Conservation (phyloP, 805 yeast species). For the Saccharomycopsis babjevae region DNA sequence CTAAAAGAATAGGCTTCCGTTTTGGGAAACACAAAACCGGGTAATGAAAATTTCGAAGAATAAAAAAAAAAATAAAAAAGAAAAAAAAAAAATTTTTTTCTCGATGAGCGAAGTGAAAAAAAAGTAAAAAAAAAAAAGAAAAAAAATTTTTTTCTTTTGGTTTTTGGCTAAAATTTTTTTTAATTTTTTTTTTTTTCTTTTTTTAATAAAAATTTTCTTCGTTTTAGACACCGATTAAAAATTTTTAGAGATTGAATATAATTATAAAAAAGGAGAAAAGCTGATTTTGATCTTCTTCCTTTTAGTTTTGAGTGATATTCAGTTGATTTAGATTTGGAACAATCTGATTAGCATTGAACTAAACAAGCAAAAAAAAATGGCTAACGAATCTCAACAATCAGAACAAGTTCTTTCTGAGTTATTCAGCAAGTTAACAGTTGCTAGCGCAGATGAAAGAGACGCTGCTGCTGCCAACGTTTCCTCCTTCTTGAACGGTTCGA, state of each 20-base stretch:
- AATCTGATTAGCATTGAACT: not conserved
- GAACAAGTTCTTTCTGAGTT: constrained; percentile 82
- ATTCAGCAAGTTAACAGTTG: constrained; percentile 85
- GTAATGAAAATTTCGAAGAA: too few relatives aligned
- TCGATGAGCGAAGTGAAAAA: not conserved
- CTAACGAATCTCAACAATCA: constrained; percentile 32
- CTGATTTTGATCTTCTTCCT: not conserved
- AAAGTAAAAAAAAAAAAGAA: too few relatives aligned
- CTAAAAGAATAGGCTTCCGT: too few relatives aligned
- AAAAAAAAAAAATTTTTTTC: not conserved
- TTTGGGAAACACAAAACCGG: too few relatives aligned
- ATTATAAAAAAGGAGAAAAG: not conserved
- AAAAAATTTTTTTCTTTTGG: too few relatives aligned
- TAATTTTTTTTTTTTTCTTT: too few relatives aligned
- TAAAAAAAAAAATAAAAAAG: too few relatives aligned
- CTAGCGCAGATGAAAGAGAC: constrained; percentile 71
- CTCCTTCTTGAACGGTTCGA: constrained; percentile 89
- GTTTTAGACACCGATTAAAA: not conserved
- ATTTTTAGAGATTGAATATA: not conserved
- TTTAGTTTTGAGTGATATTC: not conserved
- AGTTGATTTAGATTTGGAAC: not conserved
- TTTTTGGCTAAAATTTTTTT: too few relatives aligned
- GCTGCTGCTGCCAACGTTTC: constrained; percentile 85
- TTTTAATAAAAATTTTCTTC: not conserved
- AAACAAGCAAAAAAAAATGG: constrained; percentile 9